Base-by-base conservation (phyloP, 495 filamentous ascomycete genomes). In the Podospora bellae-mahoneyi region DNA sequence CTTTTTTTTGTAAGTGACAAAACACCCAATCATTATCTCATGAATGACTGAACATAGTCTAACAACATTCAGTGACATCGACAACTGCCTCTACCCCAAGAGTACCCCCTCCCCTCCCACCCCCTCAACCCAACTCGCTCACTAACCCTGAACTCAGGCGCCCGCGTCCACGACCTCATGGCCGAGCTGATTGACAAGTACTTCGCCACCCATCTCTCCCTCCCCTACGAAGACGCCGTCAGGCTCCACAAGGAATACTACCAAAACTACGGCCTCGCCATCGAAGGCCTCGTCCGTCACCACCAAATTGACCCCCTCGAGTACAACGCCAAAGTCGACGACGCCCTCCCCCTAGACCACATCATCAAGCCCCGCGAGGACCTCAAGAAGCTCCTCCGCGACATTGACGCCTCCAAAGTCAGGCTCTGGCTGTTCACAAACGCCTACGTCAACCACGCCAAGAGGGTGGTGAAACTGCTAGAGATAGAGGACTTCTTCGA, bases 381-480 rank as follows among this genome's bases (percentile, higher is more conserved):
- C 64, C 83, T 99, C 62, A 89, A 92, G 59, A 80, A 85, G 73
- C 76, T 99, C 61, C 86, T 99, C 28, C 80, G 86, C 74, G 90
- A 93, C 68, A 85, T 98, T 65, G 92, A 97, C 78, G 86, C 72
- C 62, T 79, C 71, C 69, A 97, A 95, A 73, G 91, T 97, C 70
- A 91, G 89, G 74, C 80, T 91, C 20, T 98, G 96, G 96, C 85
- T 99, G 3, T 88, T 99, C 67, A 99, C 96, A 0, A 99, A 99
- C 74, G 96, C 96, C 54, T 96, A 97, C 74, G 79, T 96, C 70
- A 98, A 83, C 57, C 96, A 99, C 73, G 96, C 86, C 5, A 87
- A 85, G 69, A 80, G 93, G 20, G 95, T 99, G 7, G 85, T 98
- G 18, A 87, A 84, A 69, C 76, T 99, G 30, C 82, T 99, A 3